These are phyloP conservation scores for Castanea crenata DNA, from an alignment of 306 rosid genomes.

Conservation along the genomic window DNA sequence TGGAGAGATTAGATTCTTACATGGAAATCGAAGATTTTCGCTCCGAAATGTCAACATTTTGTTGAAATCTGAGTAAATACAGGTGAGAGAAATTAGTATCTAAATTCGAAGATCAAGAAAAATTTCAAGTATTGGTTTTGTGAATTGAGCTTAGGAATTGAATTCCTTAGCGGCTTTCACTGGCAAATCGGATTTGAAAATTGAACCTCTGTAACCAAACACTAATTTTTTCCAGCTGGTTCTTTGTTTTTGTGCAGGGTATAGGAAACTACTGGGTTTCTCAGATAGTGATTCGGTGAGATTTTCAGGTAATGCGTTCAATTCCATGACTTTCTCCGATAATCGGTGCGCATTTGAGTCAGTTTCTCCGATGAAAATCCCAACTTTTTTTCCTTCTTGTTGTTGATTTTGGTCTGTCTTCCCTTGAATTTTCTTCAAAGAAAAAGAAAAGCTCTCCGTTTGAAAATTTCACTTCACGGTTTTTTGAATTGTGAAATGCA, in stretches of 20 bases:
- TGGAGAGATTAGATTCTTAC: slow-evolving; percentile 8
- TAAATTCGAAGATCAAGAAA: slow-evolving; percentile 33
- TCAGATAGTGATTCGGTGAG: slow-evolving; percentile 6
- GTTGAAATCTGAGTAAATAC: slow-evolving; percentile 35
- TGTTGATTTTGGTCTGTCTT: not conserved
- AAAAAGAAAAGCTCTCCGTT: not conserved
- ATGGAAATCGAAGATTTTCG: slow-evolving; percentile 28
- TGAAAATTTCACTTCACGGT: not conserved
- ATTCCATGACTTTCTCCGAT: slow-evolving; percentile 9
- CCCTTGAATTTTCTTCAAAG: not conserved
- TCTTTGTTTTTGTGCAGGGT: slow-evolving; percentile 19
- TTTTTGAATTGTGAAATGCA: not conserved
- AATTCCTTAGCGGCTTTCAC: not conserved
- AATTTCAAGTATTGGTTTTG: not conserved
- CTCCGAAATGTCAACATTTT: slow-evolving; percentile 35
- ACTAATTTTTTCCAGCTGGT: slow-evolving; percentile 20
- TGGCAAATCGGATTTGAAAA: not conserved
- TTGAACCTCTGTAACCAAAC: not conserved
- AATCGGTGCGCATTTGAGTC: slow-evolving; percentile 1
- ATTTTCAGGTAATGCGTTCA: slow-evolving; percentile 23
- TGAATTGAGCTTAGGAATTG: slow-evolving; percentile 18
- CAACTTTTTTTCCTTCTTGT: not conserved
- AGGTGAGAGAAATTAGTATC: slow-evolving; percentile 54
- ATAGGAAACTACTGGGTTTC: slow-evolving; percentile 4
- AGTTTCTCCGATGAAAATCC: not conserved